phyloP scores from a whole-genome alignment of 352 stramenopile species.

The Lagenidium giganteum region DNA sequence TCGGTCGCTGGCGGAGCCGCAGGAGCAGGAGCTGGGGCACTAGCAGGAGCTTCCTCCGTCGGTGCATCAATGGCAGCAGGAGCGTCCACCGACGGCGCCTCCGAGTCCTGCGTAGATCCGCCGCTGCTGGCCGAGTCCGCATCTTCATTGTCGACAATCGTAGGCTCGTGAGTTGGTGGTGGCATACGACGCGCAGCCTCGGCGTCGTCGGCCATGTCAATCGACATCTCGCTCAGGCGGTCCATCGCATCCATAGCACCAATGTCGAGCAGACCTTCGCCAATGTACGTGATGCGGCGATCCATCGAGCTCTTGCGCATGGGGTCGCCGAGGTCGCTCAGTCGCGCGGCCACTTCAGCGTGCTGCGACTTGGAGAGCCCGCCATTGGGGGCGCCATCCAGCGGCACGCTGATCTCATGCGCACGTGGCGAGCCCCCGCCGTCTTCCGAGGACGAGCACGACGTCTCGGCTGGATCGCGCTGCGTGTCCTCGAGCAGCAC shows the following conservation, averaged over 20 bases:
- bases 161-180: no score
- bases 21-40: conserved; percentile 5
- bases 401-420: no score
- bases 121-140: no score
- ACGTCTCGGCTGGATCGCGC: no score
- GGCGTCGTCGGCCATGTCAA: no score
- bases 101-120: no score
- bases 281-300: conserved; percentile 60
- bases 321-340: conserved; percentile 18
- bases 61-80: conserved; percentile 2
- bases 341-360: no score
- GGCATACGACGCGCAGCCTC: conserved; percentile 20
- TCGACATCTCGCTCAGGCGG: conserved; percentile 39
- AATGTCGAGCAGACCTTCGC: conserved; percentile 53
- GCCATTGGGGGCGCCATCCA: neutral
- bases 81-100: conserved; percentile 17
- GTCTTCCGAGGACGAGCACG: no score
- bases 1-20: no score
- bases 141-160: no score
- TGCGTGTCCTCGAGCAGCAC: no score
- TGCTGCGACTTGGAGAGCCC: neutral
- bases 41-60: conserved; percentile 10
- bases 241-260: conserved; percentile 47
- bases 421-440: no score
- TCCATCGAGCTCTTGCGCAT: conserved; percentile 19